phyloP scores from a whole-genome alignment of 768 basidiomycete species.

The Collybia mongolica region DNA sequence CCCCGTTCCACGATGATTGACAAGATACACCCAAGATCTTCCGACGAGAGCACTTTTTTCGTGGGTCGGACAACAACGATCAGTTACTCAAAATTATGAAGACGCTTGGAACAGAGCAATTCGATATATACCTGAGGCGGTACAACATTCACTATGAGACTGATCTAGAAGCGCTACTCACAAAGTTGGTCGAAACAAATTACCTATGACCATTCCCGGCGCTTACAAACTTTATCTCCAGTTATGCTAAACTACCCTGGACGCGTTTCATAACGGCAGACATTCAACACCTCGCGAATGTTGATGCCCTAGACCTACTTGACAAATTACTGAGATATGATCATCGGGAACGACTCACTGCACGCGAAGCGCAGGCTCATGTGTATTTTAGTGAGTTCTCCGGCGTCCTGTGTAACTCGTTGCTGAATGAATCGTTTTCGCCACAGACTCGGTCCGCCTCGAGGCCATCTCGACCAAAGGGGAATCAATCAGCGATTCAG shows the following conservation, averaged over 20 bases:
- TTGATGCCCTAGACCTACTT: constrained; percentile 65
- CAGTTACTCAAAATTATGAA: constrained; percentile 70
- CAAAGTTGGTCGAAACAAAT: constrained; percentile 31
- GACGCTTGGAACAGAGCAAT: constrained; percentile 65
- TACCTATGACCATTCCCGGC: neutral
- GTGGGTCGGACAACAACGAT: constrained; percentile 72
- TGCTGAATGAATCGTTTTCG: constrained; percentile 17
- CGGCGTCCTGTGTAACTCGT: constrained; percentile 4
- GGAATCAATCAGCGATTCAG: constrained; percentile 48
- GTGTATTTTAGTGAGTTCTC: constrained; percentile 56
- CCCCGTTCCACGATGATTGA: too few relatives aligned
- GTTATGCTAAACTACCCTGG: constrained; percentile 69
- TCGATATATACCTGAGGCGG: constrained; percentile 56
- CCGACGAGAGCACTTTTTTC: constrained; percentile 74
- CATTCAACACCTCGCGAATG: constrained; percentile 55
- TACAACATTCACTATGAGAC: constrained; percentile 69
- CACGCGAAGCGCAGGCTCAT: constrained; percentile 65
- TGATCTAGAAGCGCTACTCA: constrained; percentile 55
- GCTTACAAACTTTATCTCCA: constrained; percentile 14
- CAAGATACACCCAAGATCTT: constrained; percentile 47
- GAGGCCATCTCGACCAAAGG: constrained; percentile 42
- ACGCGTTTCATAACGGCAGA: constrained; percentile 55
- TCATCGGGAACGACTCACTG: constrained; percentile 66
- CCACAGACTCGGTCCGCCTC: constrained; percentile 45
- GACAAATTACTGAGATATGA: constrained; percentile 70